Percentiles rank a stretch among this genome's conserved stretches.
Conservation (phyloP, 257 asterid genomes). For the Solanum infundibuliforme region DNA sequence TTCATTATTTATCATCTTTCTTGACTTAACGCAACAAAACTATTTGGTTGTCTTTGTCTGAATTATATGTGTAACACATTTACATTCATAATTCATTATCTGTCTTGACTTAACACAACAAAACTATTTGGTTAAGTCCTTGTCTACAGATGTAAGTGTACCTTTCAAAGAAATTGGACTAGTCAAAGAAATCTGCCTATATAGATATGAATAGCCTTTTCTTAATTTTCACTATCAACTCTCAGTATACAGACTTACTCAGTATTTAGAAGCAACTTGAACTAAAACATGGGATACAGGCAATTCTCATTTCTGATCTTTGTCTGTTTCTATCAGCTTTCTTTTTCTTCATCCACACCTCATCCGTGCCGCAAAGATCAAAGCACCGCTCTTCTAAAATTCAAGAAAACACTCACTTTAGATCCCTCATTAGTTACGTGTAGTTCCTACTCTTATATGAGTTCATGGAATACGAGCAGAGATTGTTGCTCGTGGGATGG, state of each 20-base stretch:
- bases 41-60: not conserved
- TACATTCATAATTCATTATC: too few species aligned
- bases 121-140: not conserved
- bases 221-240: not conserved
- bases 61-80: too few species aligned
- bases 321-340: not conserved
- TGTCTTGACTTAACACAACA: too few species aligned
- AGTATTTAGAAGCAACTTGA: not conserved
- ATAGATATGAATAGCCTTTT: not conserved
- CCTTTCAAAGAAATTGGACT: too few species aligned
- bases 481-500: slow-evolving; percentile 19
- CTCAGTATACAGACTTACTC: not conserved
- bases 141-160: not conserved
- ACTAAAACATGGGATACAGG: not conserved
- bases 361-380: not conserved
- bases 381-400: not conserved
- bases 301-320: not conserved
- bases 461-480: slow-evolving; percentile 8
- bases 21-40: not conserved
- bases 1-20: not conserved
- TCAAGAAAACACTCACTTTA: not conserved
- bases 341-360: not conserved
- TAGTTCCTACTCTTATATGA: not conserved
- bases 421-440: not conserved
- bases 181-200: too few species aligned